Percentiles rank a stretch among this genome's conserved stretches.
phyloP scores from a whole-genome alignment of 106 monocot species.

The Allium fistulosum region DNA sequence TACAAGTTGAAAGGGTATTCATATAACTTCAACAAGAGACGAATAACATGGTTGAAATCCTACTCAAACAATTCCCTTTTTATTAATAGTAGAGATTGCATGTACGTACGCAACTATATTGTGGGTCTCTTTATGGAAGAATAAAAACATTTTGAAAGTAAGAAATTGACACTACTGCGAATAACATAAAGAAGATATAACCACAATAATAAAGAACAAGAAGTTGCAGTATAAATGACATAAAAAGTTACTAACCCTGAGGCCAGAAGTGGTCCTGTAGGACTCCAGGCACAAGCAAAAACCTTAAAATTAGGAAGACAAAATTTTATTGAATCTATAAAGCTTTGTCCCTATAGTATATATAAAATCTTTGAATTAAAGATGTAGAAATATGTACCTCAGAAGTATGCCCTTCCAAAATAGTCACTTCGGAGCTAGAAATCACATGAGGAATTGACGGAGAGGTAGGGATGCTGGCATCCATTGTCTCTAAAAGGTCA shows the following conservation, averaged over 20 bases:
- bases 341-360: too few species aligned
- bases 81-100: too few species aligned
- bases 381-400: conserved; percentile 37
- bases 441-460: conserved; percentile 41
- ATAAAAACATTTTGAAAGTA: too few species aligned
- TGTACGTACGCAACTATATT: too few species aligned
- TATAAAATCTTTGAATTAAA: too few species aligned
- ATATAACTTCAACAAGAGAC: too few species aligned
- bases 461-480: conserved; percentile 28
- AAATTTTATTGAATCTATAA: too few species aligned
- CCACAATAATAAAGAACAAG: background rate
- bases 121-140: too few species aligned
- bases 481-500: conserved; percentile 51
- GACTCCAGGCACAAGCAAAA: conserved; percentile 99
- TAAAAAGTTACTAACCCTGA: conserved; percentile 63
- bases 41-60: too few species aligned
- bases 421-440: conserved; percentile 62
- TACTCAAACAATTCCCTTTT: too few species aligned
- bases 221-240: background rate
- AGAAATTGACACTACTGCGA: too few species aligned
- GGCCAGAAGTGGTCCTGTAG: conserved; percentile 75
- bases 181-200: background rate
- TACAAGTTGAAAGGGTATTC: too few species aligned
- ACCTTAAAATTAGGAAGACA: conserved; percentile 34
- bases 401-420: conserved; percentile 91